These are phyloP conservation scores for Ceratocystis albifundus DNA, from an alignment of 2,329 filamentous ascomycete species.

Conservation along the genomic window DNA sequence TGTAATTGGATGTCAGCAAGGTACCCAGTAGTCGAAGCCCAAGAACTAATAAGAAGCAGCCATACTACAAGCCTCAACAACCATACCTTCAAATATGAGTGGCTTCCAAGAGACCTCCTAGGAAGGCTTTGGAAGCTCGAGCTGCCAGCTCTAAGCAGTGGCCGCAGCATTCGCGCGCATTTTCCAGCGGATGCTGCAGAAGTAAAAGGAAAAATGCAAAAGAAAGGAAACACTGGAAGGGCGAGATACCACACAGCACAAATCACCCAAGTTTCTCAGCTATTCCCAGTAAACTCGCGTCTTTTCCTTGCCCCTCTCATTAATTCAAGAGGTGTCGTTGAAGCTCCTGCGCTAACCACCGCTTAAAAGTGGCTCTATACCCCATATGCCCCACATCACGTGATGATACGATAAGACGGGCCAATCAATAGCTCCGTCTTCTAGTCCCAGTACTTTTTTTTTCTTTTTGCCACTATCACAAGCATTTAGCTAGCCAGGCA, in stretches of 20 bases:
- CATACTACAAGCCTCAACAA: too few relatives aligned
- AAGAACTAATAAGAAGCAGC: background rate
- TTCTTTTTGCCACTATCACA: background rate
- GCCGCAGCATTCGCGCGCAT: slow-evolving; percentile 16
- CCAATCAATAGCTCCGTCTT: background rate
- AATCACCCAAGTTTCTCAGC: background rate
- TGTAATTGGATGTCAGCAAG: background rate
- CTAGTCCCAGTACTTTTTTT: background rate
- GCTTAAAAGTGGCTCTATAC: slow-evolving; percentile 5
- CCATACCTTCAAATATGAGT: background rate
- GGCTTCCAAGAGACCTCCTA: background rate
- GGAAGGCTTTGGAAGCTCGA: slow-evolving; percentile 11
- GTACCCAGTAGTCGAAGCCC: background rate
- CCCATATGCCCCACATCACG: slow-evolving; percentile 16
- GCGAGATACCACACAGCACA: background rate
- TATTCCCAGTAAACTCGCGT: background rate
- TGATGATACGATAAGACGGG: slow-evolving; percentile 17
- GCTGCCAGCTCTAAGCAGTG: slow-evolving; percentile 19
- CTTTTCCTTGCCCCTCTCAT: background rate
- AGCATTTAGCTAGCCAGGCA: background rate
- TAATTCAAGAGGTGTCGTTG: background rate
- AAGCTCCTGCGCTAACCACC: slow-evolving; percentile 3
- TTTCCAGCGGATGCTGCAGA: slow-evolving; percentile 17
- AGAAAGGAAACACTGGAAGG: background rate
- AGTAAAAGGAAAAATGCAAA: background rate